These are phyloP conservation scores for Globisporangium megalacanthum DNA, from an alignment of 352 stramenopile genomes.

Conservation along the genomic window DNA sequence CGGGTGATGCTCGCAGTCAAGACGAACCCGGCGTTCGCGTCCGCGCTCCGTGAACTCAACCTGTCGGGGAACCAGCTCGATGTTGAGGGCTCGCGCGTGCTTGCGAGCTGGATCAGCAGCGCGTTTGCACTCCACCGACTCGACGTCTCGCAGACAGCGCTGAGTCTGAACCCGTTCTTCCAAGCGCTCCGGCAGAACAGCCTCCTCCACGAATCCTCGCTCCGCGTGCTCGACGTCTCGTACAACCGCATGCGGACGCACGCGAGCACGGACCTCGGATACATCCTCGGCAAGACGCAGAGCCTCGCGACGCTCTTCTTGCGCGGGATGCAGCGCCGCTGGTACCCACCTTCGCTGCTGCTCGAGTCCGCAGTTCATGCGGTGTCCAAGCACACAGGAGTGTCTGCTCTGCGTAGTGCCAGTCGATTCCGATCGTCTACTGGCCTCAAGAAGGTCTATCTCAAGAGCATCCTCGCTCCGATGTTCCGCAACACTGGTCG, in stretches of 20 bases:
- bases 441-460: constrained; percentile 38
- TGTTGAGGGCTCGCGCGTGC: constrained; percentile 30
- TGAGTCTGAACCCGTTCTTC: constrained; percentile 52
- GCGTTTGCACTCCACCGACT: constrained; percentile 54
- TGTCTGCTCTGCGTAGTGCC: not conserved
- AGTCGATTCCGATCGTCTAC: constrained; percentile 16
- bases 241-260: constrained; percentile 57
- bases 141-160: constrained; percentile 48
- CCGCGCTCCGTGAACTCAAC: constrained; percentile 48
- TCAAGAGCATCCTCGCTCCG: constrained; percentile 50
- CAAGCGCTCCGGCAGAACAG: constrained; percentile 58
- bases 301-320: constrained; percentile 57
- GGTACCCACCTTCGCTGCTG: constrained; percentile 7
- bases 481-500: constrained; percentile 63
- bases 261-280: constrained; percentile 45
- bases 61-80: constrained; percentile 52
- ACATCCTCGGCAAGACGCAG: constrained; percentile 59
- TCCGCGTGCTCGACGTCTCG: constrained; percentile 54
- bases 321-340: constrained; percentile 44
- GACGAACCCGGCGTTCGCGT: constrained; percentile 39
- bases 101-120: constrained; percentile 49
- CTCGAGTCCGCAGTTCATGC: constrained; percentile 17
- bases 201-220: constrained; percentile 57
- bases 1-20: constrained; percentile 40
- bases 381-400: constrained; percentile 20